Evolutionary conservation across 441 rosid genomes (phyloP).

Genomic region (Metrosideros polymorpha): DNA sequence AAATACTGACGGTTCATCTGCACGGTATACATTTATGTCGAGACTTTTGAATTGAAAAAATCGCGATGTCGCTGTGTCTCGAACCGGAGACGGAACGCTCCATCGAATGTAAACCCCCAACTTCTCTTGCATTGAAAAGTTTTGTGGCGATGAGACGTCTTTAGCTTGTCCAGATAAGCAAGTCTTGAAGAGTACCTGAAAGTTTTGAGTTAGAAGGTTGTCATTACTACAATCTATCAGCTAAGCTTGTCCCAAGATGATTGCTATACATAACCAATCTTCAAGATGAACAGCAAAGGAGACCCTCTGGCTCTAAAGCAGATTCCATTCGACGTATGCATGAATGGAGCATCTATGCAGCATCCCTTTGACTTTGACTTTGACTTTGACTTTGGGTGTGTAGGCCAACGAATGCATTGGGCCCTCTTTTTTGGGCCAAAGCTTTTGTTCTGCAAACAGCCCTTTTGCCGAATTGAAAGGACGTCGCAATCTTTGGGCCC

Average conservation of each 20-base stretch:
- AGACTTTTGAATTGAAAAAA: background rate
- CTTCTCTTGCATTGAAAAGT: no score
- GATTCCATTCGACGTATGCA: no score
- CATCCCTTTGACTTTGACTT: no score
- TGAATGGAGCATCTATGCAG: background rate
- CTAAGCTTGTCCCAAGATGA: no score
- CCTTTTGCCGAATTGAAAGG: no score
- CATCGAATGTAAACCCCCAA: background rate
- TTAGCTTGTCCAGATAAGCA: background rate
- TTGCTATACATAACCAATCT: no score
- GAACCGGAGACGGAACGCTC: background rate
- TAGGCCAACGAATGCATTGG: background rate
- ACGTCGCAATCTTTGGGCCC: background rate
- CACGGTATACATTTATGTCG: background rate
- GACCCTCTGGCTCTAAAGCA: no score
- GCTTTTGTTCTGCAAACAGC: background rate
- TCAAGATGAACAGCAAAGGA: no score
- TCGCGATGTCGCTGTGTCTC: background rate
- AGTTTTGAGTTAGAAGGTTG: no score
- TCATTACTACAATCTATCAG: no score
- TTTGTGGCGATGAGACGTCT: background rate
- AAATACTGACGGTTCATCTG: background rate
- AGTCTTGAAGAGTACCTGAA: no score
- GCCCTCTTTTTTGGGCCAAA: background rate
- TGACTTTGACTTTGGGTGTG: background rate